These are phyloP conservation scores for Protomyces inundatus DNA, from an alignment of 1,139 yeast species.

Conservation along the genomic window DNA sequence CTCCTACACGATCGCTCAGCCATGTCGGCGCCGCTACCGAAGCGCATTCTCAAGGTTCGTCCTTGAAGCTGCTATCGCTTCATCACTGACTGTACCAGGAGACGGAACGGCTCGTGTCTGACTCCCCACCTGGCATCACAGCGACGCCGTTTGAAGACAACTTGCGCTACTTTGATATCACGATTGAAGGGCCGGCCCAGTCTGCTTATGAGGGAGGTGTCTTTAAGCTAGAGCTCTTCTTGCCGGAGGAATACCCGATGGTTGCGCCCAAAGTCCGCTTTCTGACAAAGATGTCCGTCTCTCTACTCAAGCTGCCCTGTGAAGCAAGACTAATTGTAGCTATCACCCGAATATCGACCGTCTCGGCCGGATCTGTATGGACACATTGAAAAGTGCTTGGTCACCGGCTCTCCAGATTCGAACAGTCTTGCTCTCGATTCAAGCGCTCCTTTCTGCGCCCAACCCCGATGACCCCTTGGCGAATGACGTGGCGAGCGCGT, in stretches of 20 bases:
- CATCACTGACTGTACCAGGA: constrained; percentile 47
- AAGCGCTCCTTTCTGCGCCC: constrained; percentile 90
- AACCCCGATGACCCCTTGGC: constrained; percentile 98
- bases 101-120: constrained; percentile 83
- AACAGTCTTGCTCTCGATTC: constrained; percentile 86
- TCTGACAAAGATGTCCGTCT: constrained; percentile 62
- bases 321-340: not conserved
- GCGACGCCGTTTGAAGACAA: constrained; percentile 93
- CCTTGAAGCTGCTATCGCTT: not conserved
- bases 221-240: constrained; percentile 67
- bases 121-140: constrained; percentile 93
- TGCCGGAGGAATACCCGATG: constrained; percentile 81
- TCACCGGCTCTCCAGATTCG: constrained; percentile 97
- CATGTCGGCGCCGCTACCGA: constrained; percentile 46
- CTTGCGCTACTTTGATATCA: constrained; percentile 80
- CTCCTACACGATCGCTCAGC: not conserved
- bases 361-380: constrained; percentile 90
- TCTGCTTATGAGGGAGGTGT: constrained; percentile 79
- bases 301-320: not conserved
- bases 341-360: constrained; percentile 96
- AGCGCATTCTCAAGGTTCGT: constrained; percentile 74
- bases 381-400: constrained; percentile 89
- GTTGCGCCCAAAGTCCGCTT: constrained; percentile 44
- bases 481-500: constrained; percentile 92
- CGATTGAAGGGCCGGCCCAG: constrained; percentile 82